A percentile compares a stretch with the other conserved stretches of the same genome.
These are phyloP conservation scores for Geranium incanum DNA, from an alignment of 441 rosid genomes.

Conservation along the genomic window DNA sequence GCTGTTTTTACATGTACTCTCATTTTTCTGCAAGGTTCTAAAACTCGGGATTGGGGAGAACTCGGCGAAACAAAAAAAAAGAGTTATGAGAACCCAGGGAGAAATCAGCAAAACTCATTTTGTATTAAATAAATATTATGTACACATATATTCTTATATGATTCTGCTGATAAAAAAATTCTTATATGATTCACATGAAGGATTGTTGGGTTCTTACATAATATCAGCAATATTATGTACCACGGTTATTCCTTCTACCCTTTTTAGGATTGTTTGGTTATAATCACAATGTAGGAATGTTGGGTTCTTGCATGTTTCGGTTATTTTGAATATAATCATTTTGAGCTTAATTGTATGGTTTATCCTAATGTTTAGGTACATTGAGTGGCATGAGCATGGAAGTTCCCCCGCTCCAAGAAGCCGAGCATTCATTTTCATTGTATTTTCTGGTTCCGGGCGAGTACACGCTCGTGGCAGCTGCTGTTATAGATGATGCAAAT, in stretches of 20 bases:
- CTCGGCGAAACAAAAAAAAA: no score
- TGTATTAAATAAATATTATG: no score
- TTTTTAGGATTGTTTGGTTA: not conserved
- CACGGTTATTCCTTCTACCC: not conserved
- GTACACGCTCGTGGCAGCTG: conserved; percentile 82
- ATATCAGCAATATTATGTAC: no score
- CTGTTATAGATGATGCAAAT: conserved; percentile 74
- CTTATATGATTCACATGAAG: no score
- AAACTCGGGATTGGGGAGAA: no score
- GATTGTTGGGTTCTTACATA: no score
- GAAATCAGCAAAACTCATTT: no score
- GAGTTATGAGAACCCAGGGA: no score
- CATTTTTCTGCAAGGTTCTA: no score
- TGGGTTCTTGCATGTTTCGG: not conserved
- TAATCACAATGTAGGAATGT: not conserved
- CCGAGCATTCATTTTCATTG: conserved; percentile 67
- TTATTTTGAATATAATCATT: not conserved
- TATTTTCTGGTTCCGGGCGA: conserved; percentile 92
- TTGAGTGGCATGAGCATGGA: conserved; percentile 60
- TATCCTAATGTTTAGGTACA: not conserved
- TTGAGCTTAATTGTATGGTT: not conserved
- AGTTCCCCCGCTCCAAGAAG: conserved; percentile 70
- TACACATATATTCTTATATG: no score
- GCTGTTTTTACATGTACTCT: no score
- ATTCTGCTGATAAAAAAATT: no score